A percentile compares a stretch with the other conserved stretches of the same genome.
Evolutionary conservation across 2,329 filamentous ascomycete genomes (phyloP).

Genomic region (Alternaria sp.): DNA sequence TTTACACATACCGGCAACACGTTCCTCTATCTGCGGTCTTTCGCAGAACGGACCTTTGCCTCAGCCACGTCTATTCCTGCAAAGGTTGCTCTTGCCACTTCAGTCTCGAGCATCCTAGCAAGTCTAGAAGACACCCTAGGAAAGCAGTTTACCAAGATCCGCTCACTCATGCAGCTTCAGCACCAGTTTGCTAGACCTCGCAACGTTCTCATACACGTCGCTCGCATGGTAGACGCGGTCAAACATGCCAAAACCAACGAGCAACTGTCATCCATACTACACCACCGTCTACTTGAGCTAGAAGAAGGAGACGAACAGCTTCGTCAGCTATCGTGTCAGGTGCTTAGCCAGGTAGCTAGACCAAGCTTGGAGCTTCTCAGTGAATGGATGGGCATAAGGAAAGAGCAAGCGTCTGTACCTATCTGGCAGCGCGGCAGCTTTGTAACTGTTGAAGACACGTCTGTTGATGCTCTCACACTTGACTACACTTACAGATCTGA

Average conservation of each 20-base stretch:
- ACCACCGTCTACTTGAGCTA: slow-evolving; percentile 54
- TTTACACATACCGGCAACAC: slow-evolving; percentile 52
- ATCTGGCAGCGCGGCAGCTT: slow-evolving; percentile 42
- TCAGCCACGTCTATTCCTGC: slow-evolving; percentile 49
- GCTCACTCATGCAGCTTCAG: slow-evolving; percentile 54
- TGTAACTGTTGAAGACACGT: slow-evolving; percentile 37
- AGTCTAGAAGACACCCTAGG: slow-evolving; percentile 53
- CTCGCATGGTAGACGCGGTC: slow-evolving; percentile 56
- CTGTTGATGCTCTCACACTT: slow-evolving; percentile 39
- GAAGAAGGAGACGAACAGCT: slow-evolving; percentile 71
- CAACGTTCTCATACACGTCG: slow-evolving; percentile 64
- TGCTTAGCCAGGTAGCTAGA: slow-evolving; percentile 68
- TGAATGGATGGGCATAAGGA: slow-evolving; percentile 76
- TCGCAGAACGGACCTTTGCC: slow-evolving; percentile 48
- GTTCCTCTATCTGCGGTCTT: slow-evolving; percentile 46
- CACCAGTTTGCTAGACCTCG: slow-evolving; percentile 53
- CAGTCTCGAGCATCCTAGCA: slow-evolving; percentile 50
- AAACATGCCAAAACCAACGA: slow-evolving; percentile 55
- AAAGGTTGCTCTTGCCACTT: slow-evolving; percentile 53
- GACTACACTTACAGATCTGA: slow-evolving; percentile 70
- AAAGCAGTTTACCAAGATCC: slow-evolving; percentile 31
- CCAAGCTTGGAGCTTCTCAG: slow-evolving; percentile 74
- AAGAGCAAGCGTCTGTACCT: slow-evolving; percentile 41
- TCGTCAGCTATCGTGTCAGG: slow-evolving; percentile 70
- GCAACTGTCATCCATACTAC: slow-evolving; percentile 49